Percentiles rank a stretch among this genome's conserved stretches.
These are phyloP conservation scores for Tolypocladium pustulatum DNA, from an alignment of 2,329 filamentous ascomycete species.

Conservation along the genomic window DNA sequence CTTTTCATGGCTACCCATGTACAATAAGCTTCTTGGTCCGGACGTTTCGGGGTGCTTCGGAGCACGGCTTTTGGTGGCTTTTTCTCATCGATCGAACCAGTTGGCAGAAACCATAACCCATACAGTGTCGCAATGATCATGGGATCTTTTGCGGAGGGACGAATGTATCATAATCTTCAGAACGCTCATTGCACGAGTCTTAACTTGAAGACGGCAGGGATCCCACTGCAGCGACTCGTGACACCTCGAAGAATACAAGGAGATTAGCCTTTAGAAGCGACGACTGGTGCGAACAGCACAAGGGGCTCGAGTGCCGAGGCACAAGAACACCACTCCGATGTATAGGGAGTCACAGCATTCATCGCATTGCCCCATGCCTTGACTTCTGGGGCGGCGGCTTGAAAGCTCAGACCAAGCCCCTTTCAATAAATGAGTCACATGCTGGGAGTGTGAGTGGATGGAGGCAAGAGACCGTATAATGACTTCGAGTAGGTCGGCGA, in stretches of 20 bases:
- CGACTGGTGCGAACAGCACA: neutral
- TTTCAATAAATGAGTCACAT: neutral
- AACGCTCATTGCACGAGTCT: slow-evolving; percentile 1
- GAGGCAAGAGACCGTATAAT: neutral
- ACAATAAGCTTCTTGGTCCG: slow-evolving; percentile 19
- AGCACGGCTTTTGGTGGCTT: neutral
- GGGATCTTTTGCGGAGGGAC: neutral
- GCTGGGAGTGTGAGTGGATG: neutral
- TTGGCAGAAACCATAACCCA: neutral
- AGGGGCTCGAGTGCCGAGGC: too few relatives aligned
- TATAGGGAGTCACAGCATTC: neutral
- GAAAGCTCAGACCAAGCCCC: neutral
- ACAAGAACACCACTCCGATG: neutral
- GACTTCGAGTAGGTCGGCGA: too few relatives aligned
- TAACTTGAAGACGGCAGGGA: neutral
- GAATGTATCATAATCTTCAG: slow-evolving; percentile 2
- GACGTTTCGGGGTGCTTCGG: neutral
- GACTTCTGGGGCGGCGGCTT: neutral
- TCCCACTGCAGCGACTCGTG: neutral
- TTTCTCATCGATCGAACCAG: neutral
- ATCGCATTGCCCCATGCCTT: neutral
- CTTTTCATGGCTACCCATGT: slow-evolving; percentile 16
- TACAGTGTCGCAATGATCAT: neutral
- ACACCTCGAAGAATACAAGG: neutral
- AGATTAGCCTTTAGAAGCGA: neutral